Evolutionary conservation across 257 asterid species (phyloP).

Genomic region (Scutellaria minor): DNA sequence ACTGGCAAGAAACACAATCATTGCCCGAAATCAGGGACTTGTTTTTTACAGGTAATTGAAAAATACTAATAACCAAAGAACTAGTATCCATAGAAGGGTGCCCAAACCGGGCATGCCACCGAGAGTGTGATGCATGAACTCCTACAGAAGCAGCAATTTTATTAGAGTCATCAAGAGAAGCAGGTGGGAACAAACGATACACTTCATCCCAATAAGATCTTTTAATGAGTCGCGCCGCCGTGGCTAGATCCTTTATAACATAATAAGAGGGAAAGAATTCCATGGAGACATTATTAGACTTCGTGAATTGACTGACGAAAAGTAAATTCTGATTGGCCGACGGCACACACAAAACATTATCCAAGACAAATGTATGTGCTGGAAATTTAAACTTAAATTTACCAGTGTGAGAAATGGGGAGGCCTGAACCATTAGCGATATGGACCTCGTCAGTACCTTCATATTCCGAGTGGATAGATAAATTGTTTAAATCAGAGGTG

Average conservation of each 20-base stretch:
- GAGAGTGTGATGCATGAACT: not conserved
- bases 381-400: too few relatives aligned
- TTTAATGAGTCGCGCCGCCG: not conserved
- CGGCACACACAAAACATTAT: too few relatives aligned
- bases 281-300: not conserved
- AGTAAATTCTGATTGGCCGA: not conserved
- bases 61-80: not conserved
- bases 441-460: too few relatives aligned
- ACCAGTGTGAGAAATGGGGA: too few relatives aligned
- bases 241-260: not conserved
- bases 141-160: too few relatives aligned
- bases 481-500: too few relatives aligned
- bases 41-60: not conserved
- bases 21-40: not conserved
- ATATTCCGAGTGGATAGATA: too few relatives aligned
- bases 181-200: too few relatives aligned
- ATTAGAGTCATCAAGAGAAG: too few relatives aligned
- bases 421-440: too few relatives aligned
- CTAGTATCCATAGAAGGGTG: not conserved
- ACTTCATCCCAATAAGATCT: too few relatives aligned
- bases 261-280: not conserved
- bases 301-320: not conserved
- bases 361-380: too few relatives aligned
- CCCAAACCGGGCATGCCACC: not conserved
- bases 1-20: not conserved